phyloP scores from a whole-genome alignment of 2,329 filamentous ascomycete genomes.

The Microthyrium microscopicum region DNA sequence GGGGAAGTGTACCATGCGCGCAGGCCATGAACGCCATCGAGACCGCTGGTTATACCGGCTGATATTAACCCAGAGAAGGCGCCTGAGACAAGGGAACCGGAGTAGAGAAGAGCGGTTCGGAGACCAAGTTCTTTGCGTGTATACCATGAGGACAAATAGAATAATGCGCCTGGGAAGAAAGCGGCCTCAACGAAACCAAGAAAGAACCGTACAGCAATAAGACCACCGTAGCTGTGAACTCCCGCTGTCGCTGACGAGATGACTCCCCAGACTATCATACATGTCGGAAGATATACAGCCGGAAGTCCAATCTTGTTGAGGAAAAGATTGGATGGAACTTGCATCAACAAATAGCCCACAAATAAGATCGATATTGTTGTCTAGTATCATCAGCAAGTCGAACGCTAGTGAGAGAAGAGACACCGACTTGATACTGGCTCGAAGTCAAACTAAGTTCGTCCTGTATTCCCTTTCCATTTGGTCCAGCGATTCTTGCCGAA shows the following conservation, averaged over 20 bases:
- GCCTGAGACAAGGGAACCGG: slow-evolving; percentile 51
- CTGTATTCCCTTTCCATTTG: slow-evolving; percentile 37
- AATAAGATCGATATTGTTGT: slow-evolving; percentile 38
- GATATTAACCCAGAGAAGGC: slow-evolving; percentile 50
- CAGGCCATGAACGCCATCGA: slow-evolving; percentile 41
- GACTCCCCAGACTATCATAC: slow-evolving; percentile 21
- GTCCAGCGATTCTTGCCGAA: slow-evolving; percentile 37
- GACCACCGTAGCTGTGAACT: slow-evolving; percentile 18
- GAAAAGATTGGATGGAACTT: slow-evolving; percentile 20
- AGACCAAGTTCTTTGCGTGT: slow-evolving; percentile 50
- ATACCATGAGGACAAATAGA: slow-evolving; percentile 51
- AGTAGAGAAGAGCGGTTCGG: slow-evolving; percentile 50
- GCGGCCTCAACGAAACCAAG: slow-evolving; percentile 27
- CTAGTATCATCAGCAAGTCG: slow-evolving; percentile 8
- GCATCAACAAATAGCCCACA: slow-evolving; percentile 33
- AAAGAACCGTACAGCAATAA: slow-evolving; percentile 22
- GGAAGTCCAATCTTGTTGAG: slow-evolving; percentile 20
- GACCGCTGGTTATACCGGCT: slow-evolving; percentile 46
- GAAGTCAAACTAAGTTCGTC: slow-evolving; percentile 39
- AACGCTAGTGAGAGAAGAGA: too few species aligned
- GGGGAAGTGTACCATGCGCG: slow-evolving; percentile 34
- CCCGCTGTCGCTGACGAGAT: slow-evolving; percentile 18
- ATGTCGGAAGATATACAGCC: slow-evolving; percentile 15
- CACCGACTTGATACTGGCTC: slow-evolving; percentile 44
- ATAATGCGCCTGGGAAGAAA: slow-evolving; percentile 41